A percentile compares a stretch with the other conserved stretches of the same genome.
phyloP scores from a whole-genome alignment of 192 early-diverging fungal species.

The Glomus cerebriforme region DNA sequence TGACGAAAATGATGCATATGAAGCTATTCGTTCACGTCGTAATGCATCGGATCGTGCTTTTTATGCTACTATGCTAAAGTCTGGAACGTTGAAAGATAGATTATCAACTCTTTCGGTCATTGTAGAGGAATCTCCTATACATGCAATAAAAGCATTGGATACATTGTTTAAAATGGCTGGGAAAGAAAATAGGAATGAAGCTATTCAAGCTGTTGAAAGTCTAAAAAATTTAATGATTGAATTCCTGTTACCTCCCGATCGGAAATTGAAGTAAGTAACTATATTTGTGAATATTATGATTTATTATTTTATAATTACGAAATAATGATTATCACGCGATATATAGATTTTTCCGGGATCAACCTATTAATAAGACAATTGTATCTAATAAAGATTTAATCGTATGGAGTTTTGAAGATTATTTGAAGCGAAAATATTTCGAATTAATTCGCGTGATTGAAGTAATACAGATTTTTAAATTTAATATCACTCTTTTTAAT shows the following conservation, averaged over 20 bases:
- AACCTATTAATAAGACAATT: conserved; percentile 63
- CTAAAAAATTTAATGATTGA: conserved; percentile 88
- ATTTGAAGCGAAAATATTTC: conserved; percentile 88
- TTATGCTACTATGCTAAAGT: conserved; percentile 82
- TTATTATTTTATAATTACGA: not conserved
- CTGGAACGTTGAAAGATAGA: conserved; percentile 92
- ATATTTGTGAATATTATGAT: not conserved
- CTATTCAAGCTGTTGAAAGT: conserved; percentile 80
- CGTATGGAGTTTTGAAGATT: conserved; percentile 94
- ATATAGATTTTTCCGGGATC: conserved; percentile 85
- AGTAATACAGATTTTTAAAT: conserved; percentile 51
- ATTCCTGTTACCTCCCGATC: conserved; percentile 82
- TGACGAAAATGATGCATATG: conserved; percentile 63
- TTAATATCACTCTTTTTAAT: not conserved
- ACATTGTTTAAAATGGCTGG: conserved; percentile 83
- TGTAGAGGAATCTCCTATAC: conserved; percentile 89
- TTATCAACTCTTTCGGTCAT: conserved; percentile 91
- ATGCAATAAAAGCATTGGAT: conserved; percentile 69
- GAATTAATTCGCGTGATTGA: conserved; percentile 90
- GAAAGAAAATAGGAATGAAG: conserved; percentile 90
- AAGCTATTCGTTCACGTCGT: conserved; percentile 51
- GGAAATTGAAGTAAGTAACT: conserved; percentile 71
- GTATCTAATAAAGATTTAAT: conserved; percentile 77
- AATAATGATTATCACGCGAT: not conserved
- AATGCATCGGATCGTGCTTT: conserved; percentile 84